Base-by-base conservation (phyloP, 1,139 yeast species). In the Arxiozyma bovina region DNA sequence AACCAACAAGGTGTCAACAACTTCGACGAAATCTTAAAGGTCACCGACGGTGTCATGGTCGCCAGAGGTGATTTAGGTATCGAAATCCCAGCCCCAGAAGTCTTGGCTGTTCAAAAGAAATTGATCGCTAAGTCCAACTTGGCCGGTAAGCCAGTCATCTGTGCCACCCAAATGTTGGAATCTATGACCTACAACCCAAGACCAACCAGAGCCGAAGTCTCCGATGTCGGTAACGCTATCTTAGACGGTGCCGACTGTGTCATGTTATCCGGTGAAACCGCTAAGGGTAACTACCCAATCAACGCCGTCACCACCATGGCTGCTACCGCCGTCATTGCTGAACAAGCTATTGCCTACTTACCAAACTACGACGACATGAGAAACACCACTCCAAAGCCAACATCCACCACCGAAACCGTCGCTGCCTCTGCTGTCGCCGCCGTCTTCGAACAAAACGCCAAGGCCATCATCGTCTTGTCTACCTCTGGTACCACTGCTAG, bases 21-120 rank as follows among this genome's bases (percentile, higher is more conserved):
- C 84, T 93, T 93, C 73, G 99, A 93, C 74, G 97, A 89, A 61
- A 93, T 93, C 71, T 84, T 93, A 73, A 74, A 74, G 68, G 96
- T 85, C 74, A 93, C 99, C 60, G 99, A 94, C 73, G 99, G 98
- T 81, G 97, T 93, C 71, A 93, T 93, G 99, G 98, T 93, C 73
- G 99, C 99, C 69, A 85, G 99, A 78, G 99, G 99, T 81, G 99
- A 94, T 74, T 82, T 93, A 72, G 99, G 99, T 81, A 93, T 93
- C 71, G 99, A 93, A 80, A 93, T 93, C 70, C 99, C 99, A 64
- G 98, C 99, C 63, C 94, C 97, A 62, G 96, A 91, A 80, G 99
- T 93, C 61, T 90, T 93, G 73, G 93, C 94, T 70, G 98, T 91
- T 66, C 99, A 93, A 80, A 93, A 94, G 83, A 96, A 91, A 80